These are phyloP conservation scores for Coemansia biformis DNA, from an alignment of 192 early-diverging fungal genomes.

Conservation along the genomic window DNA sequence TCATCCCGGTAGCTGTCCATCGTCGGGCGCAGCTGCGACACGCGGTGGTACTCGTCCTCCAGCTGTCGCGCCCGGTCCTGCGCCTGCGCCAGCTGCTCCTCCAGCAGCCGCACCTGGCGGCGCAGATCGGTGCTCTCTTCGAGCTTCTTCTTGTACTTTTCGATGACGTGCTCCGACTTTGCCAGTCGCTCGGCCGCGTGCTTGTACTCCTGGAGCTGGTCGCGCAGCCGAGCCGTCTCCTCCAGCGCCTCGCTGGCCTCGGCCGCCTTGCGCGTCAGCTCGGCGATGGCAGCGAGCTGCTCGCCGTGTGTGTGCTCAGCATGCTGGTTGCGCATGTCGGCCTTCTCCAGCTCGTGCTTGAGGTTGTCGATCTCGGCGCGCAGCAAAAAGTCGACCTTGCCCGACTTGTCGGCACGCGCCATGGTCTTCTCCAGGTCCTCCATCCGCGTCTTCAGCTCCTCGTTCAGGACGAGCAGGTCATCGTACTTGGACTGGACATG, in stretches of 20 bases:
- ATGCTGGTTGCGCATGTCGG: conserved; percentile 70
- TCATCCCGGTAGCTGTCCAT: conserved; percentile 88
- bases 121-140: conserved; percentile 81
- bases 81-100: conserved; percentile 69
- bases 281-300: conserved; percentile 58
- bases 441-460: conserved; percentile 66
- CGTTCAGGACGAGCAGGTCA: conserved; percentile 64
- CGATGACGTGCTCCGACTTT: conserved; percentile 90
- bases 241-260: conserved; percentile 62
- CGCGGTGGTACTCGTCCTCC: conserved; percentile 85
- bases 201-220: conserved; percentile 87
- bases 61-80: conserved; percentile 67
- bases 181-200: conserved; percentile 86
- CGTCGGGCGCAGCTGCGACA: conserved; percentile 68
- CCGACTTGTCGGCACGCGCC: conserved; percentile 65
- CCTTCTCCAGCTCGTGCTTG: conserved; percentile 76
- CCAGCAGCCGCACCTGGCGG: conserved; percentile 69
- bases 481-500: conserved; percentile 54
- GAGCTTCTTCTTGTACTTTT: conserved; percentile 94
- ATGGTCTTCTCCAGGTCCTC: conserved; percentile 74
- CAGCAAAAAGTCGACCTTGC: conserved; percentile 79
- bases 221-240: conserved; percentile 67
- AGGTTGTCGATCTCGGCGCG: conserved; percentile 81
- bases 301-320: conserved; percentile 58
- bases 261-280: conserved; percentile 59